Evolutionary conservation across 202 grass and related monocot genomes (phyloP).

Genomic region (Saccharum hybrid): DNA sequence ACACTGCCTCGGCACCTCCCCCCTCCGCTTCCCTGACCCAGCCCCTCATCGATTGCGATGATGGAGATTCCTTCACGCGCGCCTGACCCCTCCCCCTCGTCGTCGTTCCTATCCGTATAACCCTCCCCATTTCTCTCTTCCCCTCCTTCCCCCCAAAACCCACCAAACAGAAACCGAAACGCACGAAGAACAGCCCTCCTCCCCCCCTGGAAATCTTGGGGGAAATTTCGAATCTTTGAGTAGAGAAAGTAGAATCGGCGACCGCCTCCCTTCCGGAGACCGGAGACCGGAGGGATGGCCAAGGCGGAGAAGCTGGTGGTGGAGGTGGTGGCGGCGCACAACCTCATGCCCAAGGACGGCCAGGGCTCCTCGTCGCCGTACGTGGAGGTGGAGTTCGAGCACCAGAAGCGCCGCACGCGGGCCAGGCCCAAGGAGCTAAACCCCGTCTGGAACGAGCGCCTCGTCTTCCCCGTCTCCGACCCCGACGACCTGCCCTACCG

Average conservation of each 20-base stretch:
- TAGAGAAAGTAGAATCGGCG: neutral
- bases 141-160: too few species aligned
- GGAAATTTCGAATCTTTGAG: slow-evolving; percentile 24
- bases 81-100: slow-evolving; percentile 23
- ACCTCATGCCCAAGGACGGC: slow-evolving; percentile 94
- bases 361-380: slow-evolving; percentile 83
- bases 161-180: neutral
- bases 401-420: slow-evolving; percentile 75
- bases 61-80: slow-evolving; percentile 62
- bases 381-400: slow-evolving; percentile 93
- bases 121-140: neutral
- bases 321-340: slow-evolving; percentile 93
- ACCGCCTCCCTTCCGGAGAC: neutral
- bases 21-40: neutral
- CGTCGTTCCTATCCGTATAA: slow-evolving; percentile 23
- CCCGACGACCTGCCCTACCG: slow-evolving; percentile 92
- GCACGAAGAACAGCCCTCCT: neutral
- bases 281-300: slow-evolving; percentile 34
- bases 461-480: slow-evolving; percentile 72
- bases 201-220: neutral
- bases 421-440: slow-evolving; percentile 72
- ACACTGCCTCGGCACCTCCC: neutral
- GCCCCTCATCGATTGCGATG: slow-evolving; percentile 53
- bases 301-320: slow-evolving; percentile 93
- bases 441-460: slow-evolving; percentile 91